phyloP scores from a whole-genome alignment of 495 filamentous ascomycete genomes.

The Daldinia loculata region DNA sequence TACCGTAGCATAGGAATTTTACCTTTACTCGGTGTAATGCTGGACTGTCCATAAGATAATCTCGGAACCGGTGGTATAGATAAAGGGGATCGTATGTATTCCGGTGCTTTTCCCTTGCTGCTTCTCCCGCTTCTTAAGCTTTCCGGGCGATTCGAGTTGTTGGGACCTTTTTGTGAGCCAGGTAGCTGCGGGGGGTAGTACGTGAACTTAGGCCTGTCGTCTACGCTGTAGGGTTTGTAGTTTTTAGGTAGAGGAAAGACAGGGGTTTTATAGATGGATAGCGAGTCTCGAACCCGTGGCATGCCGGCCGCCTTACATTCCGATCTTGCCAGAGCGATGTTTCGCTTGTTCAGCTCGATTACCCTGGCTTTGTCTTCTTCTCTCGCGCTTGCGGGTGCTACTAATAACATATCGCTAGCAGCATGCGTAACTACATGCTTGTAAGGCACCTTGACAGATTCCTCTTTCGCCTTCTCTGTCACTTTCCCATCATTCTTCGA shows the following conservation, averaged over 20 bases:
- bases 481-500: constrained; percentile 52
- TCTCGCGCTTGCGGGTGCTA: constrained; percentile 60
- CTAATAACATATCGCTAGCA: constrained; percentile 63
- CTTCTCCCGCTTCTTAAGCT: constrained; percentile 17
- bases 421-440: constrained; percentile 66
- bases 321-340: constrained; percentile 52
- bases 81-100: constrained; percentile 21
- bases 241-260: constrained; percentile 52
- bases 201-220: neutral
- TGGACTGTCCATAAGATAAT: constrained; percentile 24
- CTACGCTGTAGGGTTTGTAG: constrained; percentile 54
- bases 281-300: constrained; percentile 54
- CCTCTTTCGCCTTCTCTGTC: constrained; percentile 52
- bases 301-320: constrained; percentile 38
- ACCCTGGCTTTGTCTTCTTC: constrained; percentile 52
- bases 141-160: constrained; percentile 22
- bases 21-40: constrained; percentile 31
- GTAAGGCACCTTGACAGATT: constrained; percentile 56
- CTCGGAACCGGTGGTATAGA: constrained; percentile 15
- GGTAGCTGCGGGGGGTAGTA: constrained; percentile 28
- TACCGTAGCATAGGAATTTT: neutral
- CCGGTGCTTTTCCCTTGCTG: constrained; percentile 40
- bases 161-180: constrained; percentile 21
- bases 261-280: constrained; percentile 53
- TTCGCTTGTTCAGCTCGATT: constrained; percentile 54